phyloP scores from a whole-genome alignment of 495 filamentous ascomycete genomes.

The Podospora pseudopauciseta region DNA sequence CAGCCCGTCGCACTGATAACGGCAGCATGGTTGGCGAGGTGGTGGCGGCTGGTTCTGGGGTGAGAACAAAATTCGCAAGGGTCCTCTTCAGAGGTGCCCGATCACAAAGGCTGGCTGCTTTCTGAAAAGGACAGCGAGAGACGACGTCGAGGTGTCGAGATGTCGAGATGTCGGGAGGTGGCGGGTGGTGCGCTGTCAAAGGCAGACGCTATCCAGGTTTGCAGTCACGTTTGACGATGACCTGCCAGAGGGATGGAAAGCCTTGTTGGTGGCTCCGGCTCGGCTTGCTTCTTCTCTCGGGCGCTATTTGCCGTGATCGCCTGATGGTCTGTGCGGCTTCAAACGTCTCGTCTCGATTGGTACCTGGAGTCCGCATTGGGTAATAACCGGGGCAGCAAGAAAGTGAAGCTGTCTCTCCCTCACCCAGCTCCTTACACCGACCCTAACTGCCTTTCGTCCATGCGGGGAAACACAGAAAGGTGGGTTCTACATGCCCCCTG shows the following conservation, averaged over 20 bases:
- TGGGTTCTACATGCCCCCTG: no score
- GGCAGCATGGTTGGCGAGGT: conserved; percentile 44
- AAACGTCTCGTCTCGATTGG: background rate
- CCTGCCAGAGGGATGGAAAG: conserved; percentile 27
- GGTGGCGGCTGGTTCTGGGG: background rate
- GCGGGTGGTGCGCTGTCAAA: conserved; percentile 3
- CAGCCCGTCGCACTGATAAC: conserved; percentile 49
- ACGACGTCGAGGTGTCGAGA: conserved; percentile 1
- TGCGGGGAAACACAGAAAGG: no score
- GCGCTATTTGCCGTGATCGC: conserved; percentile 26
- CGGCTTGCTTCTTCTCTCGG: conserved; percentile 14
- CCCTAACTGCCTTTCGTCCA: no score
- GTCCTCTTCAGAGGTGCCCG: background rate
- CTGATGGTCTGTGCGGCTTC: conserved; percentile 20
- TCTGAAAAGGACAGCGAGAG: background rate
- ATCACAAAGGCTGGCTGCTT: conserved; percentile 4
- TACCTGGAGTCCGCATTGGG: background rate
- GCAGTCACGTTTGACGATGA: conserved; percentile 17
- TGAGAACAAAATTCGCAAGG: conserved; percentile 10
- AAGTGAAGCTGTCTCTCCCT: background rate
- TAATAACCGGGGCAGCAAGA: background rate
- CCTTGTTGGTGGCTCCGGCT: conserved; percentile 22
- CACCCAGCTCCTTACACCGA: no score
- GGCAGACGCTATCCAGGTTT: conserved; percentile 11
- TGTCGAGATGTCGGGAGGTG: background rate